Base-by-base conservation (phyloP, 169 alveolate species). In the Plasmodium knowlesi region DNA sequence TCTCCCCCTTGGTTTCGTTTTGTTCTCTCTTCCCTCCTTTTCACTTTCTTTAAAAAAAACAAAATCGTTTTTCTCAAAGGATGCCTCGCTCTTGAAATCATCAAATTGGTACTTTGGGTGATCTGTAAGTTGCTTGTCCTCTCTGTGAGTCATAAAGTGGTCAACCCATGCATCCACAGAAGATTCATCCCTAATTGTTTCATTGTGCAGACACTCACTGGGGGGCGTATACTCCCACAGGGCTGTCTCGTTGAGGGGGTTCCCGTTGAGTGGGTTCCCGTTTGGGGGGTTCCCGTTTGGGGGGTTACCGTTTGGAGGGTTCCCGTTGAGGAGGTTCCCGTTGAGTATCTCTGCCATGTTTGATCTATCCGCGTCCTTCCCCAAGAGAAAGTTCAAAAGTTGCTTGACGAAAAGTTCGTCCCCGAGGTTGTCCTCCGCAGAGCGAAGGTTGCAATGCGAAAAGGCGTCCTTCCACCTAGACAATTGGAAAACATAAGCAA, bases 21-120 rank as follows among this genome's bases (percentile, higher is more conserved):
- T 85, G 37, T 84, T 3, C 1, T 41, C 53, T 41, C 14, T 41
- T 43, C 16, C 61, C 22, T 8, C 22, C 8, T 50, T 28, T 16
- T 50, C 54, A 43, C 46, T 50, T 53, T 41, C 30, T 19, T 80
- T 91, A 50, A 81, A 91, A 82, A 82, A 91, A 5, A 67, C 86
- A 81, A 91, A 91, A 14, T 81, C 93, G n/a, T 34, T 90, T n/a
- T 85, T 22, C 37, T 85, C 89, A 5, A 86, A 86, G 34, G 85
- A 6, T 28, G 72, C 61, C 74, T 83, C 88, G 16, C 86, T 82
- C 9, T 73, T 61, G 76, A 92, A 86, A 92, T 37, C 25, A 39
- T 90, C 92, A 70, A 90, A 83, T 2, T 5, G 30, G 34, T 84
- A 39, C n/a, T 28, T n/a, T 28, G 14, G 14, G 4, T 16, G 5